Percentiles rank a stretch among this genome's conserved stretches.
Evolutionary conservation across 768 basidiomycete species (phyloP).

Genomic region (Rhodotorula kratochvilovae): DNA sequence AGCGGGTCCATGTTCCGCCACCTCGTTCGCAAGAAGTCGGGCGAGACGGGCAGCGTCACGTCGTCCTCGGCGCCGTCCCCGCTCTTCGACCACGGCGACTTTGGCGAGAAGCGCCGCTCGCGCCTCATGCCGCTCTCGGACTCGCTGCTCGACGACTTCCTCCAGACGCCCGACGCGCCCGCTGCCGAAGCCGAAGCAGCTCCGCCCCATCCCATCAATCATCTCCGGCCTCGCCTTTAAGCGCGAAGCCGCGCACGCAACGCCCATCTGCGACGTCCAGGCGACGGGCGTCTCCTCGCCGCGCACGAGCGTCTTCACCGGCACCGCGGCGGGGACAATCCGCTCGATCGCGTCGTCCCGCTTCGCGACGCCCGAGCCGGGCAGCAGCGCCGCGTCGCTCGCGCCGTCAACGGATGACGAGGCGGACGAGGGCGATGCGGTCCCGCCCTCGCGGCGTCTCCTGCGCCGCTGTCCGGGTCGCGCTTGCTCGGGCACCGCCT

Average conservation of each 20-base stretch:
- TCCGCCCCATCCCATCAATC: conserved; percentile 8
- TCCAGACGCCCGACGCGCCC: conserved; percentile 15
- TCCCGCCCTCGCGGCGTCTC: background rate
- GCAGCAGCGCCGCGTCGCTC: background rate
- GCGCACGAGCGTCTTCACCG: background rate
- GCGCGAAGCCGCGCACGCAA: conserved; percentile 15
- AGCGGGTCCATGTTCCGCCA: conserved; percentile 16
- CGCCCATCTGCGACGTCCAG: background rate
- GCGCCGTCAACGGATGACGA: background rate
- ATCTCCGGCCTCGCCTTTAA: conserved; percentile 13
- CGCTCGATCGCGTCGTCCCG: conserved; percentile 11
- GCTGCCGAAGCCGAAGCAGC: background rate
- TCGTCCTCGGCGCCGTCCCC: conserved; percentile 7
- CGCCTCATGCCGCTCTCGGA: background rate
- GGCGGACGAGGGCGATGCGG: background rate
- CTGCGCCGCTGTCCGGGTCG: background rate
- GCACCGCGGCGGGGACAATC: conserved; percentile 14
- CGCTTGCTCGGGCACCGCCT: background rate
- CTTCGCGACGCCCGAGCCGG: background rate
- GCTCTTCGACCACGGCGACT: background rate
- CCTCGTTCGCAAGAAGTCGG: conserved; percentile 22
- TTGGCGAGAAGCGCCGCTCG: conserved; percentile 6
- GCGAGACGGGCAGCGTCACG: background rate
- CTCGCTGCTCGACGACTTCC: conserved; percentile 20
- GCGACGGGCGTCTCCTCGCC: background rate